These are phyloP conservation scores for Prunus padus DNA, from an alignment of 306 rosid genomes.

Conservation along the genomic window DNA sequence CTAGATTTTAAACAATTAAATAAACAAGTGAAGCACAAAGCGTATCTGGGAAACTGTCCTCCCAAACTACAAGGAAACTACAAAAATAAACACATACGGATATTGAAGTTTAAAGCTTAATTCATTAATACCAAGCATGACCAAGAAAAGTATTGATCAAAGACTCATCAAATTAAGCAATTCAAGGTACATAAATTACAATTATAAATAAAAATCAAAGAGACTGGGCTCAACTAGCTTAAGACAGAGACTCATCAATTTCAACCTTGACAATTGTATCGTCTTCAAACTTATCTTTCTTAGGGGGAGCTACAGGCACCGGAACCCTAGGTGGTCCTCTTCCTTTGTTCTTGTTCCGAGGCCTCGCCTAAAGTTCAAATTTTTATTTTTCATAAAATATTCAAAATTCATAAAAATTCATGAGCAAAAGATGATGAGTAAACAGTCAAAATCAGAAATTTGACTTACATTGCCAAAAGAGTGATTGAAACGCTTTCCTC, in stretches of 20 bases:
- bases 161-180: neutral
- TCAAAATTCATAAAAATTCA: neutral
- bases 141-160: conserved; percentile 1
- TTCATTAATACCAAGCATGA: neutral
- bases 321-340: conserved; percentile 70
- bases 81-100: neutral
- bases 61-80: neutral
- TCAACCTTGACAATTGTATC: conserved; percentile 62
- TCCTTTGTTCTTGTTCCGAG: conserved; percentile 73
- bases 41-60: neutral
- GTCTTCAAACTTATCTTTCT: conserved; percentile 66
- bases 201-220: neutral
- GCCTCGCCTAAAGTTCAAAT: conserved; percentile 54
- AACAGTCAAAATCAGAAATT: neutral
- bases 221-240: conserved; percentile 16
- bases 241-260: conserved; percentile 58
- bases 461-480: conserved; percentile 62
- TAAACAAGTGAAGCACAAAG: neutral
- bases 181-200: conserved; percentile 31
- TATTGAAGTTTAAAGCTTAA: neutral
- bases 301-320: conserved; percentile 48
- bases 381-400: neutral
- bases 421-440: neutral
- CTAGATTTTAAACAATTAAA: neutral
- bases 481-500: conserved; percentile 82